These are phyloP conservation scores for Amylostereum areolatum DNA, from an alignment of 1,284 basidiomycete species.

Conservation along the genomic window DNA sequence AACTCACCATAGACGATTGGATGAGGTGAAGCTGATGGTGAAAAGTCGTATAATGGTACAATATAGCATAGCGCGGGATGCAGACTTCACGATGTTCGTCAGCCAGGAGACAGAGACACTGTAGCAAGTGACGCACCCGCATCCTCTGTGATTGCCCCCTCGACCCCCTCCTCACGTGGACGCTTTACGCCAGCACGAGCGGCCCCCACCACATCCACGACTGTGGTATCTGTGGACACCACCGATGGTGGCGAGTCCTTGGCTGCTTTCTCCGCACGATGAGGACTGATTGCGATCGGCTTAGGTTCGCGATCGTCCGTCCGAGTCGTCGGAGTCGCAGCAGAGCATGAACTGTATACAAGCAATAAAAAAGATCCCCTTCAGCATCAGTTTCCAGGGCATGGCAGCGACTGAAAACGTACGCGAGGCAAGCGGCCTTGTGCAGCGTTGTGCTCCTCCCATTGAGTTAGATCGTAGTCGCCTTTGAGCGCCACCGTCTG, in stretches of 20 bases:
- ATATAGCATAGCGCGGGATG: too few species aligned
- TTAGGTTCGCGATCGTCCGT: too few species aligned
- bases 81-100: too few species aligned
- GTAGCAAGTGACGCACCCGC: constrained; percentile 2
- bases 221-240: constrained; percentile 36
- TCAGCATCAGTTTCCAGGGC: neutral
- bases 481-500: constrained; percentile 33
- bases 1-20: too few species aligned
- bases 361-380: too few species aligned
- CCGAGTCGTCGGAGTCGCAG: too few species aligned
- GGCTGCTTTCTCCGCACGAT: constrained; percentile 12
- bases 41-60: too few species aligned
- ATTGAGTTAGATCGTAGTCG: constrained; percentile 51
- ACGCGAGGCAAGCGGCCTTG: constrained; percentile 45
- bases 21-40: too few species aligned
- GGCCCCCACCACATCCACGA: constrained; percentile 21
- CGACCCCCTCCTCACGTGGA: constrained; percentile 27
- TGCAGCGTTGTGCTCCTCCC: constrained; percentile 40
- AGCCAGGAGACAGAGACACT: too few species aligned
- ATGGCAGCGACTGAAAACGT: constrained; percentile 13
- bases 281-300: too few species aligned
- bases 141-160: constrained; percentile 23
- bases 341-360: too few species aligned
- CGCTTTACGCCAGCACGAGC: constrained; percentile 37
- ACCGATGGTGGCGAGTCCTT: constrained; percentile 28